phyloP scores from a whole-genome alignment of 352 stramenopile genomes.

The Phytophthora europaea region DNA sequence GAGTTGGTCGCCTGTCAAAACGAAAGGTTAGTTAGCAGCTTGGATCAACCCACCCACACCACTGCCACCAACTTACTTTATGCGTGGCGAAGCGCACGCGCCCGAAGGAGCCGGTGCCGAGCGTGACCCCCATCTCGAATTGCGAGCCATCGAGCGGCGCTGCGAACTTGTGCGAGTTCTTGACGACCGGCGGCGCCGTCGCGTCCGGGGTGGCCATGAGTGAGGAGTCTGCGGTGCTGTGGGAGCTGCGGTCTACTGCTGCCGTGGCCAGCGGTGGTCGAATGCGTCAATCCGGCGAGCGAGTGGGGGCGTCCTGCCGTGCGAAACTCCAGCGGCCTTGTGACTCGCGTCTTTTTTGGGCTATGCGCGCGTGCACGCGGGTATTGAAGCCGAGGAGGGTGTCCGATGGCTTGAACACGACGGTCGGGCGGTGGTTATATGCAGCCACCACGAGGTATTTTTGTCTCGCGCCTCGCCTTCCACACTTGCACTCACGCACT shows the following conservation, averaged over 20 bases:
- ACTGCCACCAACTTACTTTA: constrained; percentile 65
- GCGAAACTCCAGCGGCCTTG: constrained; percentile 41
- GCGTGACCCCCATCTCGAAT: constrained; percentile 96
- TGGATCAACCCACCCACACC: background rate
- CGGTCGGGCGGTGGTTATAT: constrained; percentile 26
- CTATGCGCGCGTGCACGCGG: constrained; percentile 35
- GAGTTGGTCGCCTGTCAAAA: constrained; percentile 79
- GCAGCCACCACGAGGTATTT: constrained; percentile 29
- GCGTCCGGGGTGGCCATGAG: constrained; percentile 35
- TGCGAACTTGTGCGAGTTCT: constrained; percentile 68
- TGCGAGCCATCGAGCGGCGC: constrained; percentile 81
- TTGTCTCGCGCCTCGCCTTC: constrained; percentile 23
- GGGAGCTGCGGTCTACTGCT: constrained; percentile 10
- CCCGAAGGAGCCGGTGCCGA: constrained; percentile 97
- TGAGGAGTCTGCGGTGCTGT: background rate
- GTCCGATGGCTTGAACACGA: background rate
- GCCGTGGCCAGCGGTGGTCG: constrained; percentile 26
- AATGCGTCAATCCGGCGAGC: constrained; percentile 37
- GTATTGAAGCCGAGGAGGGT: constrained; percentile 18
- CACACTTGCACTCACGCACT: constrained; percentile 19
- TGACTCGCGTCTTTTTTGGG: constrained; percentile 41
- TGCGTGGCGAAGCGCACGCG: constrained; percentile 97
- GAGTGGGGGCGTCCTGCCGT: constrained; percentile 7
- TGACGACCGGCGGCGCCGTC: constrained; percentile 29
- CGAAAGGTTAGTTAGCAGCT: background rate